These are phyloP conservation scores for Camelina neglecta DNA, from an alignment of 345 rosid genomes.

Conservation along the genomic window DNA sequence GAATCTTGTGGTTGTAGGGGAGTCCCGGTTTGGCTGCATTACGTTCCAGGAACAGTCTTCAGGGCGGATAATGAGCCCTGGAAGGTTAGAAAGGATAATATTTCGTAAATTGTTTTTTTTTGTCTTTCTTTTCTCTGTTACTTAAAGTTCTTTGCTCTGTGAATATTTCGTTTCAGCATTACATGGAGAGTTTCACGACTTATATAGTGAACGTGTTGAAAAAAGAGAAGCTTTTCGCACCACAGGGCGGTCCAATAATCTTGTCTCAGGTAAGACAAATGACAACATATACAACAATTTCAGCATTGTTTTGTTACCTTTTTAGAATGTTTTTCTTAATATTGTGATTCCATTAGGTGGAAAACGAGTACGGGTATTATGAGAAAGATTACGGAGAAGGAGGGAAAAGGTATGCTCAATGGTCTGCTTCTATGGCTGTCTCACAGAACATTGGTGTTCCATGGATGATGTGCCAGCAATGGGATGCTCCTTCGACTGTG, in stretches of 20 bases:
- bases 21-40: constrained; percentile 92
- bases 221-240: constrained; percentile 87
- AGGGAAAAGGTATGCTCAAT: constrained; percentile 71
- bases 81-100: constrained; percentile 53
- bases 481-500: constrained; percentile 76
- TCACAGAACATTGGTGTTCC: constrained; percentile 86
- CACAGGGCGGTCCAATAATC: constrained; percentile 97
- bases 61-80: constrained; percentile 81
- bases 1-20: constrained; percentile 57
- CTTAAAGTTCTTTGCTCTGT: constrained; percentile 30
- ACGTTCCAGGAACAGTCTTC: constrained; percentile 84
- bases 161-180: constrained; percentile 49
- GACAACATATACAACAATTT: background rate
- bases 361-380: constrained; percentile 81
- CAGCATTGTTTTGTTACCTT: background rate
- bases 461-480: constrained; percentile 95
- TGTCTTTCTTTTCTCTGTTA: background rate
- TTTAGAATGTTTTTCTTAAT: background rate
- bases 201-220: constrained; percentile 79
- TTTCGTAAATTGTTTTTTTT: background rate
- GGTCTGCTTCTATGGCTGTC: constrained; percentile 96
- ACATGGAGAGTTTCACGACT: constrained; percentile 85
- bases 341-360: constrained; percentile 60
- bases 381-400: constrained; percentile 73
- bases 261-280: constrained; percentile 73